phyloP scores from a whole-genome alignment of 345 rosid genomes.

The Durio zibethinus region DNA sequence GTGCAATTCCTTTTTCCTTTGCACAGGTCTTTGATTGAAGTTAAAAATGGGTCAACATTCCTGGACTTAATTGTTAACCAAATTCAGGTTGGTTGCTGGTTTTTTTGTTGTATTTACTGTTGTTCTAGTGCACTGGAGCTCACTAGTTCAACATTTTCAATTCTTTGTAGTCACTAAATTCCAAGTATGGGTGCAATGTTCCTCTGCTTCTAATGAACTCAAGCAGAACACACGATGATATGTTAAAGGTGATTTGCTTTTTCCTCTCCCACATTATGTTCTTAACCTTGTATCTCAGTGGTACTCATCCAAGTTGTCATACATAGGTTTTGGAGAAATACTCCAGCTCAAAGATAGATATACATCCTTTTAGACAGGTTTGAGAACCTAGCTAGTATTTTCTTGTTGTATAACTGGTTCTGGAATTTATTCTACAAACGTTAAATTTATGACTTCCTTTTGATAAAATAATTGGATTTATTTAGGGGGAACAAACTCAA shows the following conservation, averaged over 20 bases:
- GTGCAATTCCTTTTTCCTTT: background rate
- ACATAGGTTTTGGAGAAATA: conserved; percentile 48
- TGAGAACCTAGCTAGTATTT: conserved; percentile 3
- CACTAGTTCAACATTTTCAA: conserved; percentile 10
- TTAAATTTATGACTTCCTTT: background rate
- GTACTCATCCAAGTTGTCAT: conserved; percentile 19
- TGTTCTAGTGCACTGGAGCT: background rate
- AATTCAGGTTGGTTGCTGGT: conserved; percentile 39
- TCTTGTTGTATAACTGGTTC: background rate
- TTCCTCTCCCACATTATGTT: conserved; percentile 5
- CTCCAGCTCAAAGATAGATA: conserved; percentile 34
- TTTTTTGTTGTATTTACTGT: background rate
- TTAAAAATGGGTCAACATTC: conserved; percentile 40
- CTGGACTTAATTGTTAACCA: conserved; percentile 41
- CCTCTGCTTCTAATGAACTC: conserved; percentile 49
- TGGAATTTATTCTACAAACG: background rate
- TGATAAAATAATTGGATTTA: background rate
- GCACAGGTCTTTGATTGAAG: conserved; percentile 45
- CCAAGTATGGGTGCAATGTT: conserved; percentile 43
- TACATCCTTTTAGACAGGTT: conserved; percentile 44
- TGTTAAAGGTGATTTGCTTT: conserved; percentile 38
- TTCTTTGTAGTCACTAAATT: conserved; percentile 46
- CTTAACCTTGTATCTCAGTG: background rate
- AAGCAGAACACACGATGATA: conserved; percentile 28
- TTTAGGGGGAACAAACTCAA: conserved; percentile 24